Conservation (phyloP, 305 asterid genomes). For the Rubia peregrina region DNA sequence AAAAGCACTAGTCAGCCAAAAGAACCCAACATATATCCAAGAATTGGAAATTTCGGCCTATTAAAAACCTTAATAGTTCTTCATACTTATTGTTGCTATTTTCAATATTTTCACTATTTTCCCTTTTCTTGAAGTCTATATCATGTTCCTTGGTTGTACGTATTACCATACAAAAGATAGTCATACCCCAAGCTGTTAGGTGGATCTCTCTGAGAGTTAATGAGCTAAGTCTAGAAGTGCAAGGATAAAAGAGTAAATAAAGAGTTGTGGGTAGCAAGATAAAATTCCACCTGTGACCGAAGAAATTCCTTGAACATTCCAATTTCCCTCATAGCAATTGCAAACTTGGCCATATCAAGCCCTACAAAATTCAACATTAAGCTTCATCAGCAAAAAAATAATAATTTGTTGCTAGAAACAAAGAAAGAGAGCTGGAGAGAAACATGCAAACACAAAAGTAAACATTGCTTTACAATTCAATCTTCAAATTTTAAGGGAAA, state of each 20-base stretch:
- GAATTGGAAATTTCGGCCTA: background rate
- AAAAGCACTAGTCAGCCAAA: slow-evolving; percentile 26
- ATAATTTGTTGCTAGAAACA: background rate
- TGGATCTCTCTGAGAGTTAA: background rate
- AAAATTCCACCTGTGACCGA: slow-evolving; percentile 35
- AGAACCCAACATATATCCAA: slow-evolving; percentile 9
- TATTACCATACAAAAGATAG: background rate
- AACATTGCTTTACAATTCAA: background rate
- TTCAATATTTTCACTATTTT: background rate
- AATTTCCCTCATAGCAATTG: slow-evolving; percentile 74
- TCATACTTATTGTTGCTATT: background rate
- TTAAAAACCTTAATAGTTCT: background rate
- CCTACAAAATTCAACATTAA: slow-evolving; percentile 40
- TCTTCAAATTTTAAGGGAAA: background rate
- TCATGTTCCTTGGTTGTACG: background rate
- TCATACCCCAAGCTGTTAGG: background rate
- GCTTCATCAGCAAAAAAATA: slow-evolving; percentile 20
- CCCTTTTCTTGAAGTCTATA: background rate
- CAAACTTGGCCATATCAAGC: slow-evolving; percentile 84
- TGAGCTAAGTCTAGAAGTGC: background rate
- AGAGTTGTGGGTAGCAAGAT: slow-evolving; percentile 15
- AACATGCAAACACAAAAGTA: background rate
- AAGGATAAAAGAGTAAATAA: slow-evolving; percentile 7
- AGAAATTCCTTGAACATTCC: slow-evolving; percentile 81
- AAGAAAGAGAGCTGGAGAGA: background rate